These are phyloP conservation scores for Solanum piurae DNA, from an alignment of 257 asterid genomes.

Conservation along the genomic window DNA sequence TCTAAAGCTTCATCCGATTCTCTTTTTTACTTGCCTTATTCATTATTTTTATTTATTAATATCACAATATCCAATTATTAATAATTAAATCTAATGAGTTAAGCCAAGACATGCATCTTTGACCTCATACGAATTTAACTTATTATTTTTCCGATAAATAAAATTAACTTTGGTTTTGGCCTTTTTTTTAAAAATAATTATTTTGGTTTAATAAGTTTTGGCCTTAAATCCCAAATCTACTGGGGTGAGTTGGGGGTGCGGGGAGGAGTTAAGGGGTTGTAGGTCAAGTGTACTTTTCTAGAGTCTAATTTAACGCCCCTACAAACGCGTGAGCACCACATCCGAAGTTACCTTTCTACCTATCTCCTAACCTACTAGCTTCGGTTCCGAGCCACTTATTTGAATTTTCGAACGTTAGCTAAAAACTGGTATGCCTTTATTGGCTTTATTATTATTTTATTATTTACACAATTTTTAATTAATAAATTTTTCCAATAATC, in stretches of 20 bases:
- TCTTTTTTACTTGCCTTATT: background rate
- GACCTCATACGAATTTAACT: background rate
- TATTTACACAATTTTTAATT: background rate
- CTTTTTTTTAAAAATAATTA: too few species aligned
- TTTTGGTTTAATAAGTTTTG: too few species aligned
- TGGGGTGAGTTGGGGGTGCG: fast-evolving
- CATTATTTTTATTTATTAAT: background rate
- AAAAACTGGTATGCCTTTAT: background rate
- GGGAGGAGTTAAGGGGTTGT: background rate
- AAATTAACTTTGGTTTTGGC: too few species aligned
- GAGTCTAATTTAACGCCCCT: background rate
- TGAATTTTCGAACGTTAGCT: constrained; percentile 71
- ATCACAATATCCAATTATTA: background rate
- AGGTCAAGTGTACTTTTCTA: background rate
- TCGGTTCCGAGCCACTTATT: constrained; percentile 50
- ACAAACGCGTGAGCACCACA: background rate
- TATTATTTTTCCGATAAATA: too few species aligned
- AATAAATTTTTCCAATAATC: background rate
- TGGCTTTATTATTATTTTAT: background rate
- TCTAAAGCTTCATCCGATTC: too few species aligned
- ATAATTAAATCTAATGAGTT: too few species aligned
- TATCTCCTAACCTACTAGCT: constrained; percentile 25
- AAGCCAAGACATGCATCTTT: background rate
- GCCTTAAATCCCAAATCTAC: background rate
- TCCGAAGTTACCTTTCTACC: background rate